Base-by-base conservation (phyloP, 1,139 yeast species). In the Geotrichum candidum region DNA sequence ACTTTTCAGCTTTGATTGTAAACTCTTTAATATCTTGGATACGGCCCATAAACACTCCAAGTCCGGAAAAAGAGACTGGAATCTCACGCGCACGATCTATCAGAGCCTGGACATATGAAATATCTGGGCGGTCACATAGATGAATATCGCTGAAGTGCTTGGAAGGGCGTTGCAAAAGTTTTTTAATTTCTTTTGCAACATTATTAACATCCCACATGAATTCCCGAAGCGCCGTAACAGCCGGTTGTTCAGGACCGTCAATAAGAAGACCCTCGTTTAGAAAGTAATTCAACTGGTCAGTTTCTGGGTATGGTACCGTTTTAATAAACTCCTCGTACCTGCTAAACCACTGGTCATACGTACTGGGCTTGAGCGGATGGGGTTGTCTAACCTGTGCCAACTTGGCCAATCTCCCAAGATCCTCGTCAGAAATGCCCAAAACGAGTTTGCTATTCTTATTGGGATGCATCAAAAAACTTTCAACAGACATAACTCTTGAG, bases 171-270 rank as follows among this genome's bases (percentile, higher is more conserved):
- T 56, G 35, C 57, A 86, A 70, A 23, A 86, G 71, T 3, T 74
- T 74, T 65, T 84, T 86, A 46, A 88, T 87, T 53, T 81, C 80
- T 25, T 82, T 86, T 29, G 81, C 77, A 80, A 88, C 85, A 4
- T 70, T 72, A 57, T 79, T 79, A 0, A 86, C 82, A 38, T 74
- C 72, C 2, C 74, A 74, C 41, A 86, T 75, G 66, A 83, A 82
- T 2, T 66, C 63, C 57, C 78, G 74, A 62, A 85, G 73, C 48
- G 68, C 68, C 11, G 65, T 64, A 54, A 80, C 79, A 22, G 74
- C 76, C 22, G 78, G 48, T 41, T 41, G 66, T 64, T 67, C 68
- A 3, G 67, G 68, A 51, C 68, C 70, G 55, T 78, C 75, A 1
- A 84, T 78, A 57, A 79, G 75, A 64, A 85, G 87, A 3, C 89